Percentiles rank a stretch among this genome's conserved stretches.
These are phyloP conservation scores for Leptodontidium sp. DNA, from an alignment of 2,329 filamentous ascomycete genomes.

Conservation along the genomic window DNA sequence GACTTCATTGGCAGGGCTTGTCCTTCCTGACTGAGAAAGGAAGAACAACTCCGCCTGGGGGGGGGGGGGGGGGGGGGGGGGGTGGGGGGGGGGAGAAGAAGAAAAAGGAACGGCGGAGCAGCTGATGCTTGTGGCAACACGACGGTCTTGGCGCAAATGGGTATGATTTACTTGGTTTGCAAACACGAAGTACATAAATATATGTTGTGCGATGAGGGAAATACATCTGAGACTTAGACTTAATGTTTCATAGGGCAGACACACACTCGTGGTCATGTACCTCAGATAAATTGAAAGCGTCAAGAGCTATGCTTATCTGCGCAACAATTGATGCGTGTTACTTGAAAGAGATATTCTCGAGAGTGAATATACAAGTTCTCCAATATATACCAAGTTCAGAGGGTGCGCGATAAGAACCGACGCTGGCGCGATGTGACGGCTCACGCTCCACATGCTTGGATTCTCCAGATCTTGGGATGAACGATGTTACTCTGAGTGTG, in stretches of 20 bases:
- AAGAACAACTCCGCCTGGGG: not conserved
- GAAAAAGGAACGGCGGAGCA: not conserved
- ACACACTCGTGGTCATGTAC: constrained; percentile 8
- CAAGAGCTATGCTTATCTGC: constrained; percentile 4
- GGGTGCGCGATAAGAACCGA: not conserved
- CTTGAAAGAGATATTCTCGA: not conserved
- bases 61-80: no score
- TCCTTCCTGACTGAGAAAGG: constrained; percentile 9
- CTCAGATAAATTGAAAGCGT: constrained; percentile 3
- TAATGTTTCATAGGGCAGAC: constrained; percentile 9
- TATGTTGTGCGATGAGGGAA: constrained; percentile 22
- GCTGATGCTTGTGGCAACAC: not conserved
- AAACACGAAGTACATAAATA: constrained; percentile 20
- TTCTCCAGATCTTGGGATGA: constrained; percentile 23
- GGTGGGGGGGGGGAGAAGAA: no score
- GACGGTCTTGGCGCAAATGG: not conserved
- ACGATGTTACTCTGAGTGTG: constrained; percentile 24
- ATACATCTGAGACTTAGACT: not conserved
- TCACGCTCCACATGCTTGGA: constrained; percentile 16
- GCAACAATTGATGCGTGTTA: not conserved
- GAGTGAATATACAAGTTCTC: not conserved
- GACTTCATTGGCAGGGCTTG: constrained; percentile 12
- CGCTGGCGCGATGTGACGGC: constrained; percentile 18
- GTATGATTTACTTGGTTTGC: constrained; percentile 6
- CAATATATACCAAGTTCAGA: constrained; percentile 15